These are phyloP conservation scores for Luvunga scandens DNA, from an alignment of 345 rosid genomes.

Conservation along the genomic window DNA sequence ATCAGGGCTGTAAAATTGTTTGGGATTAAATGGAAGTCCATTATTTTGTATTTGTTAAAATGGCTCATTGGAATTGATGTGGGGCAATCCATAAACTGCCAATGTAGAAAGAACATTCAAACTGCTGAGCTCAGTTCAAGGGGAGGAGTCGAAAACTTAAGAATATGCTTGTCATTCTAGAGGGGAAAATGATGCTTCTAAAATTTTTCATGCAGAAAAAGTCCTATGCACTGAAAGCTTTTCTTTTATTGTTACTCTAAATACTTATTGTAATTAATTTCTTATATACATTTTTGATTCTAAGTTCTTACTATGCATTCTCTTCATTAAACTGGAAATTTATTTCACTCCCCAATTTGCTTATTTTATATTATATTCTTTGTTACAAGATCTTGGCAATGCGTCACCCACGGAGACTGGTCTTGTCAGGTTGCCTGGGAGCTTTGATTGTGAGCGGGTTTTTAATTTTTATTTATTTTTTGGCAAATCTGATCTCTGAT, in stretches of 20 bases:
- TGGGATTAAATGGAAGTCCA: too few relatives aligned
- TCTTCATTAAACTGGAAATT: neutral
- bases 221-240: neutral
- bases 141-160: neutral
- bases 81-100: neutral
- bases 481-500: conserved; percentile 9
- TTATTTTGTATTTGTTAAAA: neutral
- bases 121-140: neutral
- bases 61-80: neutral
- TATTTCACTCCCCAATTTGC: neutral
- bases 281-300: neutral
- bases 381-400: conserved; percentile 84
- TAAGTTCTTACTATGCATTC: neutral
- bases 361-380: conserved; percentile 15
- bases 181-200: neutral
- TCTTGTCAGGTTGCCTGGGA: conserved; percentile 79
- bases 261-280: neutral
- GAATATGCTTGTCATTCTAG: neutral
- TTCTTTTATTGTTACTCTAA: neutral
- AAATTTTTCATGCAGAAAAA: neutral
- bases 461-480: neutral
- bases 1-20: neutral
- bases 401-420: conserved; percentile 96
- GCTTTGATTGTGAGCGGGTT: conserved; percentile 63
- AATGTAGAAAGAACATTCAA: neutral